Conservation (phyloP, 2,329 filamentous ascomycete species). For the Fusarium caatingaense region DNA sequence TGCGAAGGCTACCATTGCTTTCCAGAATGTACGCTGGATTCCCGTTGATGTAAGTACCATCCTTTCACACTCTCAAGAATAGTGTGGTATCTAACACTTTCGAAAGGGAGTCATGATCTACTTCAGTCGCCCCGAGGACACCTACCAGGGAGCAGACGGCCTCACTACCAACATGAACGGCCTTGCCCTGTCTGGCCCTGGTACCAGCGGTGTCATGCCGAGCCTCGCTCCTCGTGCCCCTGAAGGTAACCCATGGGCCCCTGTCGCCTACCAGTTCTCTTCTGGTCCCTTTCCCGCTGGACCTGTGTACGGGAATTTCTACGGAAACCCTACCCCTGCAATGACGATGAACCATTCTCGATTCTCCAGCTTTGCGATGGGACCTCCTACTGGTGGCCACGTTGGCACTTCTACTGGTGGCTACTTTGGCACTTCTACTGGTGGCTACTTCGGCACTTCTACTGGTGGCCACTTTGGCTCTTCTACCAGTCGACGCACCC, state of each 20-base stretch:
- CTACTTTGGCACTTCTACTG: background rate
- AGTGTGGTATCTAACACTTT: constrained; percentile 16
- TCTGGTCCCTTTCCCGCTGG: constrained; percentile 6
- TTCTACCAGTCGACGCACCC: constrained; percentile 42
- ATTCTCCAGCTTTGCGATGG: background rate
- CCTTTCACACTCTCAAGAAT: background rate
- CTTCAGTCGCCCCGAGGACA: background rate
- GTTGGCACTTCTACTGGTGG: background rate
- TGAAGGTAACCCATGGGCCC: constrained; percentile 1
- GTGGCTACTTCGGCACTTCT: constrained; percentile 21
- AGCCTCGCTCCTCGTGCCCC: constrained; percentile 33
- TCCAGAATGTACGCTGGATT: constrained; percentile 50
- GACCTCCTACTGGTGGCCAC: background rate
- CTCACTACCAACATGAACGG: constrained; percentile 36
- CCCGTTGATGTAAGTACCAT: constrained; percentile 44
- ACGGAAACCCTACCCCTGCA: constrained; percentile 50
- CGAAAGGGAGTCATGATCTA: background rate
- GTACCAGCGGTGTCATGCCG: background rate
- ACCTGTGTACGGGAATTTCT: constrained; percentile 44
- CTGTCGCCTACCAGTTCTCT: constrained; percentile 46
- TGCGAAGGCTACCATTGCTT: constrained; percentile 55
- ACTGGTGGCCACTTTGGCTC: background rate
- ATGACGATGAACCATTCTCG: constrained; percentile 53
- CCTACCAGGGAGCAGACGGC: background rate
- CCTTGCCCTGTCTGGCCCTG: constrained; percentile 17